A percentile compares a stretch with the other conserved stretches of the same genome.
phyloP scores from a whole-genome alignment of 352 stramenopile genomes.

The Blastocystis sp. region DNA sequence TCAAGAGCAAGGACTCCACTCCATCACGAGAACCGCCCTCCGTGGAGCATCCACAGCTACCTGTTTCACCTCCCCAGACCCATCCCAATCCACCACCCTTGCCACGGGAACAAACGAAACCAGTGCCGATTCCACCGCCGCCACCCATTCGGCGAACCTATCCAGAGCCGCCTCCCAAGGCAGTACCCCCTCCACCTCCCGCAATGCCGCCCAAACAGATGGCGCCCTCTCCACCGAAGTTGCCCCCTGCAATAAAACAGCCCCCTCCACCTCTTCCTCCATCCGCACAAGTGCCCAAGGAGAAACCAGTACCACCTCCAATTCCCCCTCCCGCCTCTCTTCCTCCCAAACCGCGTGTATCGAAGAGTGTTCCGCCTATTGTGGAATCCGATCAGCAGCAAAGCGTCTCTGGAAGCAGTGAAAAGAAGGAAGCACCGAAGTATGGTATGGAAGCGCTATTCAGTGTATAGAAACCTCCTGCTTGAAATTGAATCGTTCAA shows the following conservation, averaged over 20 bases:
- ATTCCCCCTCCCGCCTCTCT: constrained; percentile 2
- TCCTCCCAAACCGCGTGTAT: neutral
- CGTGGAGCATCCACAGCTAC: neutral
- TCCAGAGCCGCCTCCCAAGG: neutral
- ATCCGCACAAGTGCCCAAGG: neutral
- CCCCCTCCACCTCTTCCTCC: neutral
- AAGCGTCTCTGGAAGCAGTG: neutral
- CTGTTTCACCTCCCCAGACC: neutral
- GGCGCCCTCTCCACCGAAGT: neutral
- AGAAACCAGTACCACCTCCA: constrained; percentile 4
- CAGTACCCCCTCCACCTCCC: neutral
- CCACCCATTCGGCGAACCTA: neutral
- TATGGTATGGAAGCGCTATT: neutral
- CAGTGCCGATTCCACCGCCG: neutral
- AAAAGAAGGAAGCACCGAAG: constrained; percentile 7
- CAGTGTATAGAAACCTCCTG: constrained; percentile 25
- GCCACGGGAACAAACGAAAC: too few relatives aligned
- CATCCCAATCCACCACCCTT: neutral
- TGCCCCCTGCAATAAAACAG: neutral
- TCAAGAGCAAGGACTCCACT: constrained; percentile 32
- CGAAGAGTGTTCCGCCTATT: too few relatives aligned
- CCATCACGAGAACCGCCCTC: constrained; percentile 1
- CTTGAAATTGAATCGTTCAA: constrained; percentile 60
- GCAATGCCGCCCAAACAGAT: neutral
- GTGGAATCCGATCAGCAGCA: too few relatives aligned